These are phyloP conservation scores for Helianthus annuus DNA, from an alignment of 129 eudicot genomes.

Conservation along the genomic window DNA sequence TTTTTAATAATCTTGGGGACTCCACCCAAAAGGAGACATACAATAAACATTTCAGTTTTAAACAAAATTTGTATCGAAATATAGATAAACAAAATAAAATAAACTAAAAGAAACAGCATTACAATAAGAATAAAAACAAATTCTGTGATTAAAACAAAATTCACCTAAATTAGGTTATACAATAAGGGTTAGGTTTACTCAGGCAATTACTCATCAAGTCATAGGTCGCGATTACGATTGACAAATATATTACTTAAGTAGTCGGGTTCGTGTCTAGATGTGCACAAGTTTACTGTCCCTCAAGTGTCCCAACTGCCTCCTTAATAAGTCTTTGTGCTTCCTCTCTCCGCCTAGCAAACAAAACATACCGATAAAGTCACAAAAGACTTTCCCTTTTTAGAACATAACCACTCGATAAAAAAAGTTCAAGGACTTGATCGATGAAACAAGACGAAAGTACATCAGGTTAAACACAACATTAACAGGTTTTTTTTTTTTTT, in stretches of 20 bases:
- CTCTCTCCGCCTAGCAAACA: slow-evolving; percentile 80
- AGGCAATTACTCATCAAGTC: not conserved
- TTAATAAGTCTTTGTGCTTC: slow-evolving; percentile 85
- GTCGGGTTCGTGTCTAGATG: not conserved
- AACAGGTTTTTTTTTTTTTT: no score
- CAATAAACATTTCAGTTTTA: no score
- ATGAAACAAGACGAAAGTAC: not conserved
- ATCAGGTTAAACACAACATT: not conserved
- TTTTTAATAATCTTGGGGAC: no score
- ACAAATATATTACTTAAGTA: not conserved
- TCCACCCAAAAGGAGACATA: no score
- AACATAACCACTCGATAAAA: not conserved
- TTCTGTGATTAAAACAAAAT: not conserved
- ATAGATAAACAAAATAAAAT: no score
- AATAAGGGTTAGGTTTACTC: not conserved
- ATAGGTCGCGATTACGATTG: not conserved
- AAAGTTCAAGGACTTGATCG: not conserved
- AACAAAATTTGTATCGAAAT: no score
- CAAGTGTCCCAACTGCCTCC: slow-evolving; percentile 78
- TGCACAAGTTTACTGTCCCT: slow-evolving; percentile 46
- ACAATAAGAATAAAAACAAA: no score
- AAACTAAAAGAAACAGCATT: no score
- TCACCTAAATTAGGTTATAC: not conserved
- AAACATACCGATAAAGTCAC: slow-evolving; percentile 15
- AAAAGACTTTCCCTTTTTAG: not conserved